Conservation (phyloP, 2,329 filamentous ascomycete species). For the Paraphoma chrysanthemicola region DNA sequence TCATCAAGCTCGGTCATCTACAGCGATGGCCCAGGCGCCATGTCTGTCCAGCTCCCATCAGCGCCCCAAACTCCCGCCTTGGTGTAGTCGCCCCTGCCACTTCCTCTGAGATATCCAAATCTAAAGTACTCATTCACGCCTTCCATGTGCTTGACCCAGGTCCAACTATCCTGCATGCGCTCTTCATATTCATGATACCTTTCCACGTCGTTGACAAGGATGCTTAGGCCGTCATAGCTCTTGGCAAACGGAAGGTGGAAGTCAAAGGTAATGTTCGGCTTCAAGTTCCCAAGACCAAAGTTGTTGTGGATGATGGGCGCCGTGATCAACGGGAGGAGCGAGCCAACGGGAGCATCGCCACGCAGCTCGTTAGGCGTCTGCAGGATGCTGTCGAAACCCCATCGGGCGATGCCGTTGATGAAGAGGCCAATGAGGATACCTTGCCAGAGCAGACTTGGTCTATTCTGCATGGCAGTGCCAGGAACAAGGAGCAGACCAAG, state of each 20-base stretch:
- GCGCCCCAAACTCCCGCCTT: constrained; percentile 74
- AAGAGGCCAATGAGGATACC: constrained; percentile 90
- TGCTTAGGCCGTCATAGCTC: constrained; percentile 74
- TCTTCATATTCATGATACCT: constrained; percentile 74
- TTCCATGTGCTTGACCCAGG: constrained; percentile 63
- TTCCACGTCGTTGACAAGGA: constrained; percentile 87
- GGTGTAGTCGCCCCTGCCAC: constrained; percentile 72
- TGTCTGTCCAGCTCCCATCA: constrained; percentile 70
- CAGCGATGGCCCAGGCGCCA: constrained; percentile 64
- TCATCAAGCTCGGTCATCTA: neutral
- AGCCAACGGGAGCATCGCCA: constrained; percentile 60
- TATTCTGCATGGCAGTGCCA: constrained; percentile 86
- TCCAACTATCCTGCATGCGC: constrained; percentile 53
- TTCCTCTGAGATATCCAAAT: constrained; percentile 76
- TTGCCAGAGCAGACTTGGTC: constrained; percentile 84
- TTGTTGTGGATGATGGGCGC: constrained; percentile 54
- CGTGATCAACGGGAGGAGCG: constrained; percentile 61
- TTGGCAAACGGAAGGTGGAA: constrained; percentile 58
- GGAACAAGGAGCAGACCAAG: constrained; percentile 85
- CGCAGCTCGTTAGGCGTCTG: constrained; percentile 79
- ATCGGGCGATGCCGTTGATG: constrained; percentile 90
- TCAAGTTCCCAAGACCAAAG: constrained; percentile 49
- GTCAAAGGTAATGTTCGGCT: constrained; percentile 68
- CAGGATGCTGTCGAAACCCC: constrained; percentile 90
- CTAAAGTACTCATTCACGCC: constrained; percentile 73